Evolutionary conservation across 1,139 yeast genomes (phyloP), one percentile per base, ranked within the genome.

Genomic region (Yamadazyma dendronema): DNA sequence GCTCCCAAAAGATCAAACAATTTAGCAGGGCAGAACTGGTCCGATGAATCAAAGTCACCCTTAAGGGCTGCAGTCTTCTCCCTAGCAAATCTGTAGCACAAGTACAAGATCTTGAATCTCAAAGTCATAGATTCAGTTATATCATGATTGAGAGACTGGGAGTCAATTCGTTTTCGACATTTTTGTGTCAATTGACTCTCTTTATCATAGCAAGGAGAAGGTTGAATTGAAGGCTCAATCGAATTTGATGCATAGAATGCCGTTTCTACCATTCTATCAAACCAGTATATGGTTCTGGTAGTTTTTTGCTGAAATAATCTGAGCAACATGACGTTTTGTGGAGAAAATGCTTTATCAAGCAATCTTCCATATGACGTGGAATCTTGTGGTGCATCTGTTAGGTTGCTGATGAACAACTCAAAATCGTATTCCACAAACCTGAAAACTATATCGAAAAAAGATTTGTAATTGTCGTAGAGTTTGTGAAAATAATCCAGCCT

Each of bases 241-340:
- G 17, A 24, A 2, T 50, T 52, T 14, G 65, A 42, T 2, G 71
- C 72, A 33, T 56, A 54, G 36, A 68, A 59, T 0, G 54, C 45
- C 33, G 40, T 53, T 28, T 62, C 68, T 3, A 57, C 56, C 8
- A 59, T 47, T n/a, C 67, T 43, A 37, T 67, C 73, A 40, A 54
- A 60, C 65, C 67, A 59, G 38, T 59, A 44, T 2, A 31, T 38
- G 28, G 48, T 49, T 10, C 30, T 34, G 15, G 21, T 13, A 4
- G 38, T 31, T 26, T 30, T 30, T 22, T 43, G 47, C 3, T 14
- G 15, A 11, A 40, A 27, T 7, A 38, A 23, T 10, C 19, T 38
- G 14, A 31, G 19, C 3, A 40, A 22, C 14, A 40, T 31, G 4
- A 28, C 12, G 6, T 28, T 17, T n/a, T 31, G 25, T 6, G 32